A percentile compares a stretch with the other conserved stretches of the same genome.
Evolutionary conservation across 1,284 basidiomycete species (phyloP).

Genomic region (Pascua guehoae): DNA sequence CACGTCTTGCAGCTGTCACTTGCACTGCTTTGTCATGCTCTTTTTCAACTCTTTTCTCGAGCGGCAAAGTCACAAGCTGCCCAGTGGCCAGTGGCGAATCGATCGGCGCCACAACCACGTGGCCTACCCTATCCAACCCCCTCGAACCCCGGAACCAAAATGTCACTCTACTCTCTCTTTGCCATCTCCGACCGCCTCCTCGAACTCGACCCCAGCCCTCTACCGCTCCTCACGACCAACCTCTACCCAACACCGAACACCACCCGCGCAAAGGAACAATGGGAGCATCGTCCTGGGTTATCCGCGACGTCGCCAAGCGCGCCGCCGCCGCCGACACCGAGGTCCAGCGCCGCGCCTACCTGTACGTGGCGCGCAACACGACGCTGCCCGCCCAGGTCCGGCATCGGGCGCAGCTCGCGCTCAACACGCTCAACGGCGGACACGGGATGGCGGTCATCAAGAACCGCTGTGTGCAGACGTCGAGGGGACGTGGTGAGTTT

Average conservation of each 20-base stretch:
- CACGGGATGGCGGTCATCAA: constrained; percentile 68
- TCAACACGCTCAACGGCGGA: constrained; percentile 80
- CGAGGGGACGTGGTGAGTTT: constrained; percentile 64
- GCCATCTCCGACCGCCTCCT: no score
- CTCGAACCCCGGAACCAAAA: no score
- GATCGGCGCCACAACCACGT: no score
- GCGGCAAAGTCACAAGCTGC: no score
- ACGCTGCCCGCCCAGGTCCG: constrained; percentile 76
- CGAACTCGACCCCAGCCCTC: no score
- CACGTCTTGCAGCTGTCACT: no score
- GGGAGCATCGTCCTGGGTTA: constrained; percentile 32
- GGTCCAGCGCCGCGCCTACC: constrained; percentile 76
- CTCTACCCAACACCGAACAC: background rate
- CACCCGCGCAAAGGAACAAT: constrained; percentile 15
- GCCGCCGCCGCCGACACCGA: constrained; percentile 61
- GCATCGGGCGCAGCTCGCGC: constrained; percentile 91
- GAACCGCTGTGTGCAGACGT: constrained; percentile 80
- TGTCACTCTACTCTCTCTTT: no score
- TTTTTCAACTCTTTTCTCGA: no score
- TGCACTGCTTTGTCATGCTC: no score
- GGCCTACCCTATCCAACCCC: no score
- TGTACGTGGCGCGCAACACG: constrained; percentile 85
- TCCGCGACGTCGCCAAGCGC: constrained; percentile 45
- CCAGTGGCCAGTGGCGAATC: no score
- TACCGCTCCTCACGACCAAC: no score